Base-by-base conservation (phyloP, 257 asterid genomes). In the Petunia secreta region DNA sequence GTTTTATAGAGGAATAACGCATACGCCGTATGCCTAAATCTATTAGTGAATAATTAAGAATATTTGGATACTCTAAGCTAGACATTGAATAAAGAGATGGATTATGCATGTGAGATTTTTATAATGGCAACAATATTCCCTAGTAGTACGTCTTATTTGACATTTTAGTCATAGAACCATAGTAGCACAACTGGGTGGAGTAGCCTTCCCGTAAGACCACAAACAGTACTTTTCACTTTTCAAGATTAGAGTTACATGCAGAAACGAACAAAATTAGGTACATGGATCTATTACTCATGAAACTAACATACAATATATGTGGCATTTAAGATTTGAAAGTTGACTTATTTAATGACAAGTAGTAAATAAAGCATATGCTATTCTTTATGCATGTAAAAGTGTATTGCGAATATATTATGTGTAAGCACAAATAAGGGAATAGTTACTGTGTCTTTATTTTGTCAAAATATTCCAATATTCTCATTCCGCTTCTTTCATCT, bases 401-500 rank as follows among this genome's bases (percentile, higher is more conserved):
- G 59, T 15, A 46, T 16, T 3, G 2, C 44, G 44, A 48, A 48
- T 71, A 71, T 46, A 10, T 48, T 48, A 34, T 6, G 55, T 9
- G 58, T 13, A 64, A 4, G 13, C 59, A 10, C 5, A 46, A 48
- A 16, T 4, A 13, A 3, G 41, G 3, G 60, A 2, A 25, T 16
- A 25, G 77, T 41, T 39, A 13, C 46, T 5, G 77, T 48, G 5
- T 48, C 43, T 71, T 71, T 1, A 16, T 43, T 16, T 46, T 25
- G 60, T 69, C 59, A 48, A 69, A 44, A 46, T 68, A 68, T 69
- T 69, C 60, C 43, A 34, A 25, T 41, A 71, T 48, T 46, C 46
- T 15, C 77, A 25, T 25, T 25, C 41, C 25, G 5, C 14, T 48
- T 48, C 2, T 48, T 48, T 0, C 11, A 1, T 8, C 5, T 53